Percentiles rank a stretch among this genome's conserved stretches.
Conservation (phyloP, 768 basidiomycete species). For the Pilatotrama ljubarskyi region DNA sequence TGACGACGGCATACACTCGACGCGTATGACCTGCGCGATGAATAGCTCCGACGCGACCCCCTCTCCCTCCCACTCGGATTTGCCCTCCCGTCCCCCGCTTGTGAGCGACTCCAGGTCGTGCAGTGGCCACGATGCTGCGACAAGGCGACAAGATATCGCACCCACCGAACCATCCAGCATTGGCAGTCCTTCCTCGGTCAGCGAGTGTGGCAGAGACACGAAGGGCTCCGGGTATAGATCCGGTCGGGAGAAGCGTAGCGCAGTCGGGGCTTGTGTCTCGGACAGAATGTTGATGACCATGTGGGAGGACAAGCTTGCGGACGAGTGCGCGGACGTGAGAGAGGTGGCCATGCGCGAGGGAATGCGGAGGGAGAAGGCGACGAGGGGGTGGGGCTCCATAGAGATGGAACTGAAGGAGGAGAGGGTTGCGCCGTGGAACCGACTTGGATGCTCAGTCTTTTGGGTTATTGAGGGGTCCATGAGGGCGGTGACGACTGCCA, state of each 20-base stretch:
- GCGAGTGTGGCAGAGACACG: conserved; percentile 38
- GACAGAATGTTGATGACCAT: conserved; percentile 85
- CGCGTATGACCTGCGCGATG: conserved; percentile 73
- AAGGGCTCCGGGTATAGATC: conserved; percentile 69
- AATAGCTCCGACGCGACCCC: conserved; percentile 68
- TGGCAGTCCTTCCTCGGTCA: conserved; percentile 57
- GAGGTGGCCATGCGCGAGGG: conserved; percentile 85
- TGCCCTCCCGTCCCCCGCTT: conserved; percentile 20
- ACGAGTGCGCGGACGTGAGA: conserved; percentile 38
- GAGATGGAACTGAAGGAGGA: conserved; percentile 93
- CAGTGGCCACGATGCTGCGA: conserved; percentile 61
- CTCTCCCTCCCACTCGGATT: conserved; percentile 28
- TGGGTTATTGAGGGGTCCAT: conserved; percentile 39
- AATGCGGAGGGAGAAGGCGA: conserved; percentile 86
- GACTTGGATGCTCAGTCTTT: neutral
- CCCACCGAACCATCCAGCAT: conserved; percentile 63
- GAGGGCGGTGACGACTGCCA: conserved; percentile 78
- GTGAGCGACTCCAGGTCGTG: conserved; percentile 48
- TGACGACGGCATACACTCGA: conserved; percentile 43
- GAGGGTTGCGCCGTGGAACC: conserved; percentile 87
- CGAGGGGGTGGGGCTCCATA: conserved; percentile 83
- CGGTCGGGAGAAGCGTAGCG: conserved; percentile 70
- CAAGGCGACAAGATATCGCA: conserved; percentile 69
- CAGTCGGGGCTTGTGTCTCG: conserved; percentile 59
- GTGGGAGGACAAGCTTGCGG: conserved; percentile 38